phyloP scores from a whole-genome alignment of 2,329 filamentous ascomycete species.

The Graphilbum sp. region DNA sequence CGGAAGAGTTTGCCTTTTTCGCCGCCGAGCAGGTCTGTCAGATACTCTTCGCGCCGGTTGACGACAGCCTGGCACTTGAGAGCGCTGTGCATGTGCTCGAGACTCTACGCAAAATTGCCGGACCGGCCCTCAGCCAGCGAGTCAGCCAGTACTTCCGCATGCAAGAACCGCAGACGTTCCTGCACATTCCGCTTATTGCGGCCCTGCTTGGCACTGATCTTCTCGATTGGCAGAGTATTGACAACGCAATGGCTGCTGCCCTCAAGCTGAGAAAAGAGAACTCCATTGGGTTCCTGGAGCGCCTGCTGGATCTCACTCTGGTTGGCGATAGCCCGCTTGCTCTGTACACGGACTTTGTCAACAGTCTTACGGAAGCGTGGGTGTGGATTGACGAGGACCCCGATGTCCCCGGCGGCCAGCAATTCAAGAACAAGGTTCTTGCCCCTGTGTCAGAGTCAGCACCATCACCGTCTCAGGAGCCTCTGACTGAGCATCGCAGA shows the following conservation, averaged over 20 bases:
- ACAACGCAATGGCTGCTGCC: slow-evolving; percentile 56
- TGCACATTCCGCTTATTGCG: slow-evolving; percentile 40
- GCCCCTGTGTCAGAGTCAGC: slow-evolving; percentile 23
- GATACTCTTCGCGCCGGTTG: slow-evolving; percentile 34
- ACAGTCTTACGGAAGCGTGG: slow-evolving; percentile 67
- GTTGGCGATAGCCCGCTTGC: slow-evolving; percentile 63
- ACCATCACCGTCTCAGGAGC: slow-evolving; percentile 22
- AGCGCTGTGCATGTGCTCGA: slow-evolving; percentile 46
- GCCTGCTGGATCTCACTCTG: slow-evolving; percentile 62
- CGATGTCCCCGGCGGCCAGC: slow-evolving; percentile 43
- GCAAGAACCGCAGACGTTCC: slow-evolving; percentile 36
- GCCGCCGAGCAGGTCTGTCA: slow-evolving; percentile 43
- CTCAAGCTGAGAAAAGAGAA: slow-evolving; percentile 53
- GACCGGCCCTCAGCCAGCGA: slow-evolving; percentile 34
- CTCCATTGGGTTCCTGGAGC: slow-evolving; percentile 65
- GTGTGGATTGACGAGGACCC: slow-evolving; percentile 65
- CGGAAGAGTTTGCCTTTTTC: slow-evolving; percentile 41
- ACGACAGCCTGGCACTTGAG: slow-evolving; percentile 41
- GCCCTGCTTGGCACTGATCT: slow-evolving; percentile 43
- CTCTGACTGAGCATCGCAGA: slow-evolving; percentile 42
- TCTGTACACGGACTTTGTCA: slow-evolving; percentile 71
- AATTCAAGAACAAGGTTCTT: slow-evolving; percentile 49
- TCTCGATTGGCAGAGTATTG: slow-evolving; percentile 47
- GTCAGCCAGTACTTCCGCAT: slow-evolving; percentile 40
- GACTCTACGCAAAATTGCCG: slow-evolving; percentile 41